These are phyloP conservation scores for Herpetomonas tarakana DNA, from an alignment of 208 protist genomes.

Conservation along the genomic window DNA sequence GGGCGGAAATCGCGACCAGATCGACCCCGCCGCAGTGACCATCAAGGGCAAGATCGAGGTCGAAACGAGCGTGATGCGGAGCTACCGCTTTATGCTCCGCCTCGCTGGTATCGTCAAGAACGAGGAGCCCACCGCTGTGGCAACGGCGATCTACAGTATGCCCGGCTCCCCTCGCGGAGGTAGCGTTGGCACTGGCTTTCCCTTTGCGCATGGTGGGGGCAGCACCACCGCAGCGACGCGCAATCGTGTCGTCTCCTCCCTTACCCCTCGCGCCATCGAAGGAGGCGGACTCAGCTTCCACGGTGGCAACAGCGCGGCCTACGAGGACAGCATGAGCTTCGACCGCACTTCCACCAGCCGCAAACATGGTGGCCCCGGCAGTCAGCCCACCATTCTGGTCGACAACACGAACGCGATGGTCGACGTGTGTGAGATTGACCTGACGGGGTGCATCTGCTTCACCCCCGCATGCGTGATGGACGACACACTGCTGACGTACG, in stretches of 20 bases:
- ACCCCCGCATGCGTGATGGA: conserved; percentile 47
- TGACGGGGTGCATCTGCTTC: conserved; percentile 30
- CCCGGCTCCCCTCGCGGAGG: conserved; percentile 11
- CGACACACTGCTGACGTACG: conserved; percentile 37
- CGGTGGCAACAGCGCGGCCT: not conserved
- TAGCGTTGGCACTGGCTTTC: not conserved
- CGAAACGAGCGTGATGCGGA: conserved; percentile 70
- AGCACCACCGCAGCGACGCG: not conserved
- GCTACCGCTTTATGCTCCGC: conserved; percentile 76
- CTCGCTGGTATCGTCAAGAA: conserved; percentile 44
- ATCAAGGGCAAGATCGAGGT: conserved; percentile 63
- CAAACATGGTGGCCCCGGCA: not conserved
- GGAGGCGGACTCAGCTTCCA: not conserved
- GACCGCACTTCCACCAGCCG: not conserved
- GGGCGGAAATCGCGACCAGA: not conserved
- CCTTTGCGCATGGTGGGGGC: too few relatives aligned
- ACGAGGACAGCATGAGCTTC: not conserved
- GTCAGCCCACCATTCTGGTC: conserved; percentile 19
- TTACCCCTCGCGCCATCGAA: not conserved
- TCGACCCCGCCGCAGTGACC: conserved; percentile 11
- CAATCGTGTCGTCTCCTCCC: not conserved
- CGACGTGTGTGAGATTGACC: conserved; percentile 34
- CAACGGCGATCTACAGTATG: conserved; percentile 2
- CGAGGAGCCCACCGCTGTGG: conserved; percentile 13
- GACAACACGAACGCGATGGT: conserved; percentile 36